These are phyloP conservation scores for Didymella keratinophila DNA, from an alignment of 2,329 filamentous ascomycete species.

Conservation along the genomic window DNA sequence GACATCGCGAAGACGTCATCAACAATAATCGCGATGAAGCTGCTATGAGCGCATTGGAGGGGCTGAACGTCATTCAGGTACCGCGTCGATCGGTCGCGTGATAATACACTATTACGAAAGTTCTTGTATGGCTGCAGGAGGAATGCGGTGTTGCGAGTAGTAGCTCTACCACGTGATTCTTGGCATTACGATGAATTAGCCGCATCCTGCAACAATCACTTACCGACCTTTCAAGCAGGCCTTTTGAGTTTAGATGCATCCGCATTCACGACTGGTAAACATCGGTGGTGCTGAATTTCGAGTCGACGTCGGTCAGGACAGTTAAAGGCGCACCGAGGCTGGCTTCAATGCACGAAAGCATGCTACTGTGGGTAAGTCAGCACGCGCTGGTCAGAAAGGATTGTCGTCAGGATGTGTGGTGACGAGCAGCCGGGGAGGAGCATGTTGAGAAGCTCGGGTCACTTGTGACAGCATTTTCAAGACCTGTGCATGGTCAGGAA, in stretches of 20 bases:
- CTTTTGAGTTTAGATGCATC: background rate
- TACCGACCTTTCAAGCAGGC: background rate
- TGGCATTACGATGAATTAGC: background rate
- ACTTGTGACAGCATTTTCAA: background rate
- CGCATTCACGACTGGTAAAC: background rate
- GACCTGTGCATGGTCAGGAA: constrained; percentile 28
- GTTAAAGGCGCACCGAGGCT: background rate
- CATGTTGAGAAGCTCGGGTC: background rate
- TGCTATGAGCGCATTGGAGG: constrained; percentile 13
- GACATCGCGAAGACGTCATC: constrained; percentile 18
- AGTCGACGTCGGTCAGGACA: background rate
- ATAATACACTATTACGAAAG: background rate
- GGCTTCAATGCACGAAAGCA: background rate
- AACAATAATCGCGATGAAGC: background rate
- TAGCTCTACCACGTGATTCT: background rate
- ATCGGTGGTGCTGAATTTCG: background rate
- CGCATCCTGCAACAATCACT: background rate
- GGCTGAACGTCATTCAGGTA: constrained; percentile 8
- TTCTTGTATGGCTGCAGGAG: constrained; percentile 1
- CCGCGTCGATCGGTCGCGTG: constrained; percentile 2
- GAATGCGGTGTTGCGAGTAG: background rate
- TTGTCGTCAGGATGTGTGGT: background rate
- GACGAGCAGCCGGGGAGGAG: background rate
- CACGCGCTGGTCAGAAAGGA: background rate
- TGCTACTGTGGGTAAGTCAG: background rate